Conservation (phyloP, 2,329 filamentous ascomycete genomes). For the Penicillium glabrum region DNA sequence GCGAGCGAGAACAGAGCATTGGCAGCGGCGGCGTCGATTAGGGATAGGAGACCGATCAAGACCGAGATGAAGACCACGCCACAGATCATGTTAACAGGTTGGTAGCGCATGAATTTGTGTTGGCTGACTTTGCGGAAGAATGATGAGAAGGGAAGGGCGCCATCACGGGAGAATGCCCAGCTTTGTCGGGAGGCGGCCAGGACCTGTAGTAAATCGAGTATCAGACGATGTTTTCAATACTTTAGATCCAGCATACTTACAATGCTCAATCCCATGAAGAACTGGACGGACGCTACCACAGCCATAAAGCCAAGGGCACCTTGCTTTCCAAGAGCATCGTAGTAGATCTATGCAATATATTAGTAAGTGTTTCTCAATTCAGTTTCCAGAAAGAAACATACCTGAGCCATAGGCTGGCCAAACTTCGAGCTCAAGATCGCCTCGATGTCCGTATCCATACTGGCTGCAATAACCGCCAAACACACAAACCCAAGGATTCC, state of each 20-base stretch:
- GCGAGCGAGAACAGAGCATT: constrained; percentile 56
- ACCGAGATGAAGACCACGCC: constrained; percentile 53
- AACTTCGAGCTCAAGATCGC: constrained; percentile 49
- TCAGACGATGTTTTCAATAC: neutral
- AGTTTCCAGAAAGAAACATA: neutral
- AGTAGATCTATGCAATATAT: constrained; percentile 53
- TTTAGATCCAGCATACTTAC: constrained; percentile 15
- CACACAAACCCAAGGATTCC: constrained; percentile 55
- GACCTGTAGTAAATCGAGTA: constrained; percentile 30
- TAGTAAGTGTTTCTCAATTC: neutral
- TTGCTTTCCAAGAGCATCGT: constrained; percentile 59
- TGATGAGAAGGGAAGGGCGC: constrained; percentile 59
- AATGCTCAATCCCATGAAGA: constrained; percentile 61
- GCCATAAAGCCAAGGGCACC: constrained; percentile 61
- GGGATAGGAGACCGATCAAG: constrained; percentile 57
- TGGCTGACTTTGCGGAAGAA: constrained; percentile 59
- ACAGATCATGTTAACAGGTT: constrained; percentile 58
- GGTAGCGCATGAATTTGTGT: constrained; percentile 50
- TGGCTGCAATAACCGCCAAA: constrained; percentile 59
- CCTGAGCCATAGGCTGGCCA: constrained; percentile 60
- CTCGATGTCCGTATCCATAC: constrained; percentile 54
- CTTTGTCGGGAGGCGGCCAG: constrained; percentile 61
- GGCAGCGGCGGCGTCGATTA: constrained; percentile 59
- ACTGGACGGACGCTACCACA: constrained; percentile 61
- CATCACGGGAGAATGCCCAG: constrained; percentile 65